Conservation (phyloP, 768 basidiomycete genomes). For the Pisolithus tinctorius region DNA sequence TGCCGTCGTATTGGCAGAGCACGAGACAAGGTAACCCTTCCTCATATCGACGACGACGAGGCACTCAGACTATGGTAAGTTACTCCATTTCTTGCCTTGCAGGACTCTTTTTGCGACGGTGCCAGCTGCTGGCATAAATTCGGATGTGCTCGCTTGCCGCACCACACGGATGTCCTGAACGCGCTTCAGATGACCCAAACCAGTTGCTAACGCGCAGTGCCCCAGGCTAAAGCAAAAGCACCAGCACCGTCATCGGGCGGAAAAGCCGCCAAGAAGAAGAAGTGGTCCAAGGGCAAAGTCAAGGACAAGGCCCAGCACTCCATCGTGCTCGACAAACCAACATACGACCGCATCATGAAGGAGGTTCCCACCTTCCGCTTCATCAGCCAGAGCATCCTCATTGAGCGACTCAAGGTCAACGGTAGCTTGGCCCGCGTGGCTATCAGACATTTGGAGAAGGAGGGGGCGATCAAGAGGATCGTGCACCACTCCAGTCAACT, state of each 20-base stretch:
- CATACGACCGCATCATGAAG: slow-evolving; percentile 92
- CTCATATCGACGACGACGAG: slow-evolving; percentile 23
- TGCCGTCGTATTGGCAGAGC: slow-evolving; percentile 7
- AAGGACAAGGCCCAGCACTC: slow-evolving; percentile 99
- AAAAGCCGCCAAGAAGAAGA: slow-evolving; percentile 98
- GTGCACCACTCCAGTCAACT: slow-evolving; percentile 93
- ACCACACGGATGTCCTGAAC: slow-evolving; percentile 18
- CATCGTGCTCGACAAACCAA: slow-evolving; percentile 89
- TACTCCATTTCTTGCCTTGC: neutral
- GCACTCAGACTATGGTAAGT: slow-evolving; percentile 25
- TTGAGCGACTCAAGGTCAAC: slow-evolving; percentile 96
- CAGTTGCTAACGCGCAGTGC: slow-evolving; percentile 8
- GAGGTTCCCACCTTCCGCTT: slow-evolving; percentile 99
- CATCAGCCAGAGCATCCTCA: slow-evolving; percentile 96
- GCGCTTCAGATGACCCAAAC: slow-evolving; percentile 12
- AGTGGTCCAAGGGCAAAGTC: slow-evolving; percentile 99
- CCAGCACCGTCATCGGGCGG: slow-evolving; percentile 61
- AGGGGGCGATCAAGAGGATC: slow-evolving; percentile 90
- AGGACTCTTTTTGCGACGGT: neutral
- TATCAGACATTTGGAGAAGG: slow-evolving; percentile 88
- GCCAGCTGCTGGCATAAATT: neutral
- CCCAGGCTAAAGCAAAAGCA: slow-evolving; percentile 75
- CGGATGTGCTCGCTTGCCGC: neutral
- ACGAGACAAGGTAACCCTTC: neutral
- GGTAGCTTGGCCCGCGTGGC: slow-evolving; percentile 89